A percentile compares a stretch with the other conserved stretches of the same genome.
Conservation (phyloP, 495 filamentous ascomycete genomes). For the Endocarpon pusillum region DNA sequence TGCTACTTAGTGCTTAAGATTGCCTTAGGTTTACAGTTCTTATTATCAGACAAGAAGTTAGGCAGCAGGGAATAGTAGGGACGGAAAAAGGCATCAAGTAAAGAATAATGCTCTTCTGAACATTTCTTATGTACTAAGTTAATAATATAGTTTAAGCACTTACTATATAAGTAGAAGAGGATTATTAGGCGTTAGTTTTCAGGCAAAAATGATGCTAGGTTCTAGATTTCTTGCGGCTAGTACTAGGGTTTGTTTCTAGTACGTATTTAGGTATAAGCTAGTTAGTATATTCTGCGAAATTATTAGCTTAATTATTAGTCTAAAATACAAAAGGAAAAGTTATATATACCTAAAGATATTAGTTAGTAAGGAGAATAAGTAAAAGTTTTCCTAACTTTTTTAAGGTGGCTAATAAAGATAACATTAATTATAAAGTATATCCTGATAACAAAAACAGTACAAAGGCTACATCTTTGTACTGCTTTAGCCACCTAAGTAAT, state of each 20-base stretch:
- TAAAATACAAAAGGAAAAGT: constrained; percentile 4
- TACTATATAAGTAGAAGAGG: neutral
- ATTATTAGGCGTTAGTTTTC: neutral
- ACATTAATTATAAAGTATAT: constrained; percentile 1
- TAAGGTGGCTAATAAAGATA: no score
- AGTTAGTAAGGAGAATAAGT: no score
- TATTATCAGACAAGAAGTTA: neutral
- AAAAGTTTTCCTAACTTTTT: no score
- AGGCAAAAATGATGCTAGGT: neutral
- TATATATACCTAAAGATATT: no score
- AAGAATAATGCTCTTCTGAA: neutral
- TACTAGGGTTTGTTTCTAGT: neutral
- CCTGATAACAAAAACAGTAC: constrained; percentile 3
- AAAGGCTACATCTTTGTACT: constrained; percentile 4
- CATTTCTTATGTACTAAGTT: neutral
- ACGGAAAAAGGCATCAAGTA: neutral
- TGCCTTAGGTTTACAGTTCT: neutral
- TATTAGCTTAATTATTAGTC: no score
- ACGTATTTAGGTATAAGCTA: no score
- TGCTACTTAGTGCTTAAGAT: neutral
- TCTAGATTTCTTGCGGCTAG: neutral
- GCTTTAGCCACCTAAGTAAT: constrained; percentile 7
- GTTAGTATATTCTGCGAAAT: no score
- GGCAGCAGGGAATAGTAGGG: neutral
- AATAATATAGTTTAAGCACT: neutral